Base-by-base conservation (phyloP, 345 rosid species). In the Moricandia moricandioides region DNA sequence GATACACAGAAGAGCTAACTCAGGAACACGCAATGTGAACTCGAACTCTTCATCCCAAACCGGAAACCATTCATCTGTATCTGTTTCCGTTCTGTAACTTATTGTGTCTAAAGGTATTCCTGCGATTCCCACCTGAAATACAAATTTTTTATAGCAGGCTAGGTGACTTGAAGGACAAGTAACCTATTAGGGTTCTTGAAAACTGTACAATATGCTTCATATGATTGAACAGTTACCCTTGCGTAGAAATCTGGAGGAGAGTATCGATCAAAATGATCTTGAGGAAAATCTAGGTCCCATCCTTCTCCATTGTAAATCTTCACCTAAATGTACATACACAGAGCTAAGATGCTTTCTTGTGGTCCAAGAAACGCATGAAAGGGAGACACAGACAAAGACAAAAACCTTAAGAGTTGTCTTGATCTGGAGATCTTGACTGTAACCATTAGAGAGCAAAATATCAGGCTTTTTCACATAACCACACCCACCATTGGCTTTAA, bases 171-270 rank as follows among this genome's bases (percentile, higher is more conserved):
- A 8, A 3, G 0, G 4, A 3, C 58, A 65, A 64, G 80, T 16
- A 45, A 57, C 61, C 10, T 70, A 16, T 39, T 69, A 51, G 35
- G 63, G 56, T 0, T 67, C 61, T 21, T 68, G 16, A 6, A 52
- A 67, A 18, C 67, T 21, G n/a, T 29, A 29, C 5, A 2, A 29
- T 1, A 29, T 35, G 3, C 11, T 61, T 39, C 27, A 17, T 47
- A 9, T 35, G 12, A 26, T 3, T 12, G 34, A 31, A 40, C 24
- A 72, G 83, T 83, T 85, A 83, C 99, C 80, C 83, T 84, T 27
- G 84, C 69, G 47, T 83, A 90, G 82, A 95, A 90, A 79, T 95
- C 96, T 0, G 97, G 97, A 6, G 98, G 95, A 14, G 98, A 91
- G 78, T 68, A 94, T 16, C 72, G 79, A 80, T 94, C 96, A 60